A percentile compares a stretch with the other conserved stretches of the same genome.
phyloP scores from a whole-genome alignment of 352 stramenopile species.

The Hyaloperonospora brassicae region DNA sequence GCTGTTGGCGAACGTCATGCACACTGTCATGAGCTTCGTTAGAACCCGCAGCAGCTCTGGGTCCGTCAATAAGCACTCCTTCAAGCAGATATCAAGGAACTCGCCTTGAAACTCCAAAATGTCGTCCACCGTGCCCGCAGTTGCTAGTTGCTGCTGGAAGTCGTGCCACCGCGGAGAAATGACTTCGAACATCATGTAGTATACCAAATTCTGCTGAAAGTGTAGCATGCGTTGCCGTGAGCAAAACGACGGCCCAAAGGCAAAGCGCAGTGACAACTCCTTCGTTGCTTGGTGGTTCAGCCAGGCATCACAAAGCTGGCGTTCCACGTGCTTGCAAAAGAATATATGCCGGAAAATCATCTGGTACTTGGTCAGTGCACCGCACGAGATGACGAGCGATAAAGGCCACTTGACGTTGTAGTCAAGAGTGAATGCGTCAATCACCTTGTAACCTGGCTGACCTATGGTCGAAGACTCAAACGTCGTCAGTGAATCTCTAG shows the following conservation, averaged over 20 bases:
- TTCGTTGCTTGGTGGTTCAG: conserved; percentile 92
- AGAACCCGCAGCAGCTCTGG: conserved; percentile 90
- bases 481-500: conserved; percentile 63
- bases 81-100: conserved; percentile 94
- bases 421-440: conserved; percentile 95
- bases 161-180: conserved; percentile 90
- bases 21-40: conserved; percentile 95
- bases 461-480: conserved; percentile 60
- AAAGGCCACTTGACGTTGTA: conserved; percentile 96
- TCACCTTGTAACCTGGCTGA: conserved; percentile 83
- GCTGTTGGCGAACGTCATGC: conserved; percentile 91
- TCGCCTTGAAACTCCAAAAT: conserved; percentile 90
- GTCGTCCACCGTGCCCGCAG: conserved; percentile 88
- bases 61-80: conserved; percentile 96
- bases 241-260: conserved; percentile 89
- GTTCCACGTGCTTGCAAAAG: conserved; percentile 98
- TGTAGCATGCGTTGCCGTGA: conserved; percentile 98
- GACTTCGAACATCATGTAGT: conserved; percentile 98
- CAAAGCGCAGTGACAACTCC: conserved; percentile 79
- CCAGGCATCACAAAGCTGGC: conserved; percentile 92
- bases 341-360: conserved; percentile 99
- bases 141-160: conserved; percentile 79
- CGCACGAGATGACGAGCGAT: conserved; percentile 93
- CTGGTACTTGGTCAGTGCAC: conserved; percentile 95
- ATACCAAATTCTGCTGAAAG: conserved; percentile 98